These are phyloP conservation scores for Trichoderma sp. DNA, from an alignment of 2,329 filamentous ascomycete genomes.

Conservation along the genomic window DNA sequence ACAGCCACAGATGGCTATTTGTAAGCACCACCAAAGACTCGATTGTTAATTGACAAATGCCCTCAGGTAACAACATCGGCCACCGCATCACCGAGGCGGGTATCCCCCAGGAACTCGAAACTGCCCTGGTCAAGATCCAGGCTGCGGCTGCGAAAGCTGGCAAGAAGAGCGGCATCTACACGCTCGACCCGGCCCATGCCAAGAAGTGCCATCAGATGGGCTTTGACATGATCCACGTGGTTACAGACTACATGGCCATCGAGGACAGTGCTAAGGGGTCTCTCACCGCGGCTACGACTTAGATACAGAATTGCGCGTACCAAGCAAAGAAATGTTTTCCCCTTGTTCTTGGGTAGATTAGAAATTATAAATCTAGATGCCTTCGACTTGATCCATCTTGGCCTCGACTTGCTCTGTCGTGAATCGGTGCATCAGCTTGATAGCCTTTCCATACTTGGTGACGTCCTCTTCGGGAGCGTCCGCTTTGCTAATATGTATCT, in stretches of 20 bases:
- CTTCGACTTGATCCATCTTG: slow-evolving; percentile 63
- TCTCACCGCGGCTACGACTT: slow-evolving; percentile 46
- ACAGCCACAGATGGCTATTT: background rate
- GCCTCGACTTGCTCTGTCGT: slow-evolving; percentile 62
- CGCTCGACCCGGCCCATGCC: slow-evolving; percentile 54
- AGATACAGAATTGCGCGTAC: background rate
- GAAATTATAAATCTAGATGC: slow-evolving; percentile 21
- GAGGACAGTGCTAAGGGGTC: slow-evolving; percentile 44
- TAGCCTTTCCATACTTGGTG: slow-evolving; percentile 54
- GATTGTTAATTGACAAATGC: background rate
- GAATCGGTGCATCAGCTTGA: slow-evolving; percentile 78
- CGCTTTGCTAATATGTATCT: slow-evolving; percentile 63
- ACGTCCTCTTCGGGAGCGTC: slow-evolving; percentile 50
- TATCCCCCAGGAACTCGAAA: slow-evolving; percentile 56
- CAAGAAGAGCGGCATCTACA: slow-evolving; percentile 64
- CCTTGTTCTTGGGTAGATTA: background rate
- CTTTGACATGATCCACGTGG: slow-evolving; percentile 60
- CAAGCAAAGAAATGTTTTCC: background rate
- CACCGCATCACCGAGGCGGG: slow-evolving; percentile 59
- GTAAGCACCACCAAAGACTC: background rate
- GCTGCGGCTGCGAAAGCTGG: slow-evolving; percentile 57
- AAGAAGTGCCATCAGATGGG: slow-evolving; percentile 53
- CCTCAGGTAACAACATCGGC: slow-evolving; percentile 55
- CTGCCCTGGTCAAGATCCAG: slow-evolving; percentile 57
- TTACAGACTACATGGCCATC: slow-evolving; percentile 54